Percentiles rank a stretch among this genome's conserved stretches.
Evolutionary conservation across 306 rosid species (phyloP).

Genomic region (Trifolium pratense): DNA sequence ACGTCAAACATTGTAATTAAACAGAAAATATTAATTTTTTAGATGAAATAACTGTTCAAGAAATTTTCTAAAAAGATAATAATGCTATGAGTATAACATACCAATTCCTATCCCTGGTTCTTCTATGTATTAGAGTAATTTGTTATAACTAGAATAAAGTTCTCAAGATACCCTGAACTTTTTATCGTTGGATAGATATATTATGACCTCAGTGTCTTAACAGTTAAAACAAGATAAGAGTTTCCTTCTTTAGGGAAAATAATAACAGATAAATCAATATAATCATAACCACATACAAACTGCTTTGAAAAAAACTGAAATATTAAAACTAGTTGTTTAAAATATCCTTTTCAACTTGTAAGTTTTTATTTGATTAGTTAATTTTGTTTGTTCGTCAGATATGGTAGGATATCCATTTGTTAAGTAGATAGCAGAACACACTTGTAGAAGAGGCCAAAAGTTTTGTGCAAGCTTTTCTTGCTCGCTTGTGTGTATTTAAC

Average conservation of each 20-base stretch:
- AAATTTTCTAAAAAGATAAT: conserved; percentile 3
- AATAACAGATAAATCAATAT: conserved; percentile 5
- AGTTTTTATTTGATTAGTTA: background rate
- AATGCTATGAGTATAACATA: conserved; percentile 23
- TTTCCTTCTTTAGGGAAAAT: background rate
- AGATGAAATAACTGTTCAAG: conserved; percentile 23
- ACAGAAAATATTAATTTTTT: background rate
- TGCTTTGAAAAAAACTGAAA: background rate
- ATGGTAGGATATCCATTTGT: background rate
- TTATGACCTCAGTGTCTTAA: too few species aligned
- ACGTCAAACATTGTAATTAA: conserved; percentile 40
- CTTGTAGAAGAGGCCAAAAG: background rate
- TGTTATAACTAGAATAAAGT: conserved; percentile 7
- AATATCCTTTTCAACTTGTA: background rate
- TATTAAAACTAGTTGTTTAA: background rate
- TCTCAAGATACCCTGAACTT: too few species aligned
- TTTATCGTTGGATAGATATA: too few species aligned
- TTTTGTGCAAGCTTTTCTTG: background rate
- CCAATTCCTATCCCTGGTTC: conserved; percentile 14
- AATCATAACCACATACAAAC: background rate
- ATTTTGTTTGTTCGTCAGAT: background rate
- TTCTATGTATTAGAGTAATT: conserved; percentile 11
- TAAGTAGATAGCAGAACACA: background rate
- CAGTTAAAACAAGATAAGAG: background rate
- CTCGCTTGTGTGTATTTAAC: background rate